Evolutionary conservation across 306 rosid genomes (phyloP).

Genomic region (Corylus avellana): DNA sequence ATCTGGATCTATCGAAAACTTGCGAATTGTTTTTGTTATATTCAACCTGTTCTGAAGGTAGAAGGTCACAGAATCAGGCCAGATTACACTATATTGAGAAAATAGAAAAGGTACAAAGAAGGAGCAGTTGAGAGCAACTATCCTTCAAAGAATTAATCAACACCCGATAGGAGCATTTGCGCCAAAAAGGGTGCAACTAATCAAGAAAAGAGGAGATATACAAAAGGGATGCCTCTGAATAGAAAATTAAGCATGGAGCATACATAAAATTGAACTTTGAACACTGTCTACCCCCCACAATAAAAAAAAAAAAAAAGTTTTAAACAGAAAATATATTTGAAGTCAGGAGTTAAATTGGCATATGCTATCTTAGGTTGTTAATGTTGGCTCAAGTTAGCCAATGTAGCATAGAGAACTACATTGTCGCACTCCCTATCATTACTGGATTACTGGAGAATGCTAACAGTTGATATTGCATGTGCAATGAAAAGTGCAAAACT

Average conservation of each 20-base stretch:
- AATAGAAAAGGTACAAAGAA: slow-evolving; percentile 16
- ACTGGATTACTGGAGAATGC: neutral
- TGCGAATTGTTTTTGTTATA: slow-evolving; percentile 86
- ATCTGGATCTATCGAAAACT: slow-evolving; percentile 77
- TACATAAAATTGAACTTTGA: neutral
- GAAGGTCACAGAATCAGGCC: slow-evolving; percentile 40
- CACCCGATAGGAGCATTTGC: neutral
- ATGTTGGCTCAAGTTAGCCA: neutral
- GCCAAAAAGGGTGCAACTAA: neutral
- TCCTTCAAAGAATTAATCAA: neutral
- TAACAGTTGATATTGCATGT: neutral
- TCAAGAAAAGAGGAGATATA: too few species aligned
- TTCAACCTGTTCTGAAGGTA: slow-evolving; percentile 89
- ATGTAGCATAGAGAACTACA: neutral
- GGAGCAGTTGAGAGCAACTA: slow-evolving; percentile 11
- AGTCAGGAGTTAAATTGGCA: neutral
- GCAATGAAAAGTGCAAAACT: neutral
- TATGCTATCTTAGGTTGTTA: neutral
- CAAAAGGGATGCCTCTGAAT: neutral
- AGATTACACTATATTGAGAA: slow-evolving; percentile 13
- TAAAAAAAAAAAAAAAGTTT: neutral
- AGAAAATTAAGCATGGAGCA: neutral
- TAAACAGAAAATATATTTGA: neutral
- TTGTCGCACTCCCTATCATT: neutral
- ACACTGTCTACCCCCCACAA: neutral